Percentiles rank a stretch among this genome's conserved stretches.
Evolutionary conservation across 2,329 filamentous ascomycete genomes (phyloP).

Genomic region (Cercospora janseana): DNA sequence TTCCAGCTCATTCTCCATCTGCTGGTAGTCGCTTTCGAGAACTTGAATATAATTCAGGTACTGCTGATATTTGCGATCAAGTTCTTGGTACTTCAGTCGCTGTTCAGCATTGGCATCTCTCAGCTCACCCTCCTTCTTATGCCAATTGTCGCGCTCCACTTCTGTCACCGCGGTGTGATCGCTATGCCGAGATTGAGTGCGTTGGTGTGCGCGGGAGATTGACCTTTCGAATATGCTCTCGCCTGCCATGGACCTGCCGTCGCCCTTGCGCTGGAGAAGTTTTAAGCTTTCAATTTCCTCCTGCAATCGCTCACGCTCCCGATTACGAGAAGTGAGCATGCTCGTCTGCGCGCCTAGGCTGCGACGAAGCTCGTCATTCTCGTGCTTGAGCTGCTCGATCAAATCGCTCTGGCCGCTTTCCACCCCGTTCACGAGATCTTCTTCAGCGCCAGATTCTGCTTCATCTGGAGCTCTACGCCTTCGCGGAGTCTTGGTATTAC

Average conservation of each 20-base stretch:
- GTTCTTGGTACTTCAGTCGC: conserved; percentile 84
- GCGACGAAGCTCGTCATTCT: conserved; percentile 86
- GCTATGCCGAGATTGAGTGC: conserved; percentile 73
- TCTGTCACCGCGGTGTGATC: conserved; percentile 70
- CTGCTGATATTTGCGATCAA: conserved; percentile 77
- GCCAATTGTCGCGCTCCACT: conserved; percentile 77
- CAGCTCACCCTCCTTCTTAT: conserved; percentile 76
- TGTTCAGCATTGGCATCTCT: conserved; percentile 83
- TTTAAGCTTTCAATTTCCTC: conserved; percentile 98
- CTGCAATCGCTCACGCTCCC: conserved; percentile 90
- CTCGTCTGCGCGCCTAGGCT: conserved; percentile 95
- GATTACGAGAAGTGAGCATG: conserved; percentile 93
- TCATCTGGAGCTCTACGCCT: conserved; percentile 37
- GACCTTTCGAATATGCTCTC: conserved; percentile 95
- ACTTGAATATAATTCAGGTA: conserved; percentile 77
- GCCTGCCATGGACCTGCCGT: conserved; percentile 61
- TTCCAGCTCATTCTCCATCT: conserved; percentile 78
- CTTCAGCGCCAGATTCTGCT: conserved; percentile 37
- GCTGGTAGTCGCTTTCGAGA: conserved; percentile 63
- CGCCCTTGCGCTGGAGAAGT: conserved; percentile 73
- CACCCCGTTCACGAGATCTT: conserved; percentile 39
- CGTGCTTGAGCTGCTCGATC: conserved; percentile 84
- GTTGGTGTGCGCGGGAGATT: conserved; percentile 71
- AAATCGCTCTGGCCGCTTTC: conserved; percentile 51
- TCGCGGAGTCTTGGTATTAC: conserved; percentile 37